Conservation (phyloP, 2,329 filamentous ascomycete species). For the Aspergillus clavatus region DNA sequence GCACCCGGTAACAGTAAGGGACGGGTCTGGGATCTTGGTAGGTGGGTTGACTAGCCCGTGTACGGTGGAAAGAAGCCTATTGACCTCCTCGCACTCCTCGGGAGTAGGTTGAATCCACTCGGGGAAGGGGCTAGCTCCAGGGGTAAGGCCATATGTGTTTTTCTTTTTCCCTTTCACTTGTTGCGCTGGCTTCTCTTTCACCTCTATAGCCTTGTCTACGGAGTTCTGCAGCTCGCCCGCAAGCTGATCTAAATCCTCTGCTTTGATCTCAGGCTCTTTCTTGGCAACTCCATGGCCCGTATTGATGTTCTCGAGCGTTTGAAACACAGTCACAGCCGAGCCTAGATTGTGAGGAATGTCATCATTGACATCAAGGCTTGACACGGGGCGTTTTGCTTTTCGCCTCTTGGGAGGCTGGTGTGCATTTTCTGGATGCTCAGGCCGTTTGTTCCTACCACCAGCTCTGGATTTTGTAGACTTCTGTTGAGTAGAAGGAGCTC, state of each 20-base stretch:
- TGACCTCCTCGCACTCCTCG: constrained; percentile 66
- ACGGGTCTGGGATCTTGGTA: constrained; percentile 63
- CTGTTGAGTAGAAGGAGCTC: not conserved
- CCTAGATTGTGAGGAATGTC: constrained; percentile 57
- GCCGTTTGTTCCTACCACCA: not conserved
- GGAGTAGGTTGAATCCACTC: constrained; percentile 60
- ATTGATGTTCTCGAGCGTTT: not conserved
- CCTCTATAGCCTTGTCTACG: constrained; percentile 16
- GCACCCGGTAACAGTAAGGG: constrained; percentile 65
- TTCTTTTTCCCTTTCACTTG: constrained; percentile 11
- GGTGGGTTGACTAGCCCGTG: constrained; percentile 65
- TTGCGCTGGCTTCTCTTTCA: not conserved
- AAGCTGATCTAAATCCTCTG: constrained; percentile 4
- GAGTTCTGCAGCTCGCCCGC: constrained; percentile 12
- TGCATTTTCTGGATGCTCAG: constrained; percentile 23
- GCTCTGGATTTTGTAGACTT: constrained; percentile 1
- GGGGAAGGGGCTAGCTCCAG: constrained; percentile 61
- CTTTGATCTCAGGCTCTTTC: constrained; percentile 10
- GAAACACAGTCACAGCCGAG: constrained; percentile 13
- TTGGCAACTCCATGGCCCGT: not conserved
- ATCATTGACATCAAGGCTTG: constrained; percentile 25
- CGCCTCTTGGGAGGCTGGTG: constrained; percentile 29
- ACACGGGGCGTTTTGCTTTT: constrained; percentile 11
- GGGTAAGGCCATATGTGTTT: constrained; percentile 50
- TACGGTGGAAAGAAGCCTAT: constrained; percentile 57